These are phyloP conservation scores for Suillus bovinus DNA, from an alignment of 768 basidiomycete species.

Conservation along the genomic window DNA sequence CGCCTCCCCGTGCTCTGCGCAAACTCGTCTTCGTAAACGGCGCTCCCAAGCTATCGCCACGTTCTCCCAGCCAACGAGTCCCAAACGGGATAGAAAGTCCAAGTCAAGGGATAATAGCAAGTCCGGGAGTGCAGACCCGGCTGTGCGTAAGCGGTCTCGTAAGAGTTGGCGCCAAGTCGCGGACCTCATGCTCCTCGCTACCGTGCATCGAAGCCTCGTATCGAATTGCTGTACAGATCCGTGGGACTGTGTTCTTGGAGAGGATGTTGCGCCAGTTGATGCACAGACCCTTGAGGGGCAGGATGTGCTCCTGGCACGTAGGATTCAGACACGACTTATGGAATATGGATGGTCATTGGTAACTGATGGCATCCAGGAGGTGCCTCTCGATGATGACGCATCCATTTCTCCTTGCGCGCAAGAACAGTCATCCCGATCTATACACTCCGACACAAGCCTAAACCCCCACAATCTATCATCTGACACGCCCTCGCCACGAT, in stretches of 20 bases:
- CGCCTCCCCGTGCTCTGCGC: constrained; percentile 14
- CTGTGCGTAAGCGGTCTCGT: constrained; percentile 30
- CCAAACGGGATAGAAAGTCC: constrained; percentile 6
- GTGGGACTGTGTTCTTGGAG: constrained; percentile 18
- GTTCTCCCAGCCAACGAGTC: constrained; percentile 21
- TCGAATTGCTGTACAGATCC: not conserved
- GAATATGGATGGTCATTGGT: constrained; percentile 29
- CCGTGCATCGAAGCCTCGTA: constrained; percentile 37
- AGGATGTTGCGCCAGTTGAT: constrained; percentile 4
- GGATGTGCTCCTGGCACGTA: constrained; percentile 35
- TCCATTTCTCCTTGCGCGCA: constrained; percentile 7
- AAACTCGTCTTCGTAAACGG: constrained; percentile 30
- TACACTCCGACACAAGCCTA: constrained; percentile 23
- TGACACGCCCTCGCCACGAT: constrained; percentile 9
- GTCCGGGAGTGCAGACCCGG: constrained; percentile 3
- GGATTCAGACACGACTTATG: constrained; percentile 32
- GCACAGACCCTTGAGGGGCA: constrained; percentile 24
- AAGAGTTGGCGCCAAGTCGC: constrained; percentile 33
- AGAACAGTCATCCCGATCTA: not conserved
- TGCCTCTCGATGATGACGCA: not conserved
- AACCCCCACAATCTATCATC: not conserved
- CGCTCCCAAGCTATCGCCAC: constrained; percentile 34
- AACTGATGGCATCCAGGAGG: not conserved
- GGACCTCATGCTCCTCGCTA: constrained; percentile 39
- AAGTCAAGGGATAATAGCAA: constrained; percentile 8